phyloP scores from a whole-genome alignment of 352 stramenopile species.

The Phytophthora citricola region DNA sequence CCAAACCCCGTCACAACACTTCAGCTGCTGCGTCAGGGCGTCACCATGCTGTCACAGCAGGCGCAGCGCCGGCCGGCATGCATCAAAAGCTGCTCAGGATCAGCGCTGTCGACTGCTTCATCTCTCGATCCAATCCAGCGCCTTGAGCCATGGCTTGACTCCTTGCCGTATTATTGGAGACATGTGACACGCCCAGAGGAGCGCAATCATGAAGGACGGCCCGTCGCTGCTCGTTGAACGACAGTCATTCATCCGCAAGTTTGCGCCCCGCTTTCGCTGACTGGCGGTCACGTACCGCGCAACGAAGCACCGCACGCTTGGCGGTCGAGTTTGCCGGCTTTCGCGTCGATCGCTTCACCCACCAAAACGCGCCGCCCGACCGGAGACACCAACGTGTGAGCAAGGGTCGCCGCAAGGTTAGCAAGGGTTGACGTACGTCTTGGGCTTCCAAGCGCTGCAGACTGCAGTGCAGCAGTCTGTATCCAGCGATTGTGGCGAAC shows the following conservation, averaged over 20 bases:
- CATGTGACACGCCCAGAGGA: constrained; percentile 16
- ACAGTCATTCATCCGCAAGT: constrained; percentile 21
- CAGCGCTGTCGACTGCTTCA: too few species aligned
- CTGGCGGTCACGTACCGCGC: constrained; percentile 18
- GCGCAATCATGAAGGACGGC: constrained; percentile 17
- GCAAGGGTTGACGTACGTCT: neutral
- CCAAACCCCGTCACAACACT: constrained; percentile 5
- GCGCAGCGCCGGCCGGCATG: neutral
- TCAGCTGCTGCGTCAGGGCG: neutral
- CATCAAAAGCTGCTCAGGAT: neutral
- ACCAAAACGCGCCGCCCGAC: constrained; percentile 12
- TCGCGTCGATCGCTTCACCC: constrained; percentile 13
- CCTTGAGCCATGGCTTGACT: too few species aligned
- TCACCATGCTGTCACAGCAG: neutral
- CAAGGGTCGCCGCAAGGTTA: neutral
- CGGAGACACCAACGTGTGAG: neutral
- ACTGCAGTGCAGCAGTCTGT: constrained; percentile 1
- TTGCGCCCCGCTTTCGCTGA: neutral
- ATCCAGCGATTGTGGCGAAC: constrained; percentile 26
- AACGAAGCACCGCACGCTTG: constrained; percentile 22
- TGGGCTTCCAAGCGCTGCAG: neutral
- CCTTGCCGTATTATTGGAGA: neutral
- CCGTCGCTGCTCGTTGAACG: constrained; percentile 1
- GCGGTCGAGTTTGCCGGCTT: neutral
- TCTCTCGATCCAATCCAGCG: too few species aligned